A percentile compares a stretch with the other conserved stretches of the same genome.
Conservation (phyloP, 2,329 filamentous ascomycete species). For the Colletotrichum theobromicola region DNA sequence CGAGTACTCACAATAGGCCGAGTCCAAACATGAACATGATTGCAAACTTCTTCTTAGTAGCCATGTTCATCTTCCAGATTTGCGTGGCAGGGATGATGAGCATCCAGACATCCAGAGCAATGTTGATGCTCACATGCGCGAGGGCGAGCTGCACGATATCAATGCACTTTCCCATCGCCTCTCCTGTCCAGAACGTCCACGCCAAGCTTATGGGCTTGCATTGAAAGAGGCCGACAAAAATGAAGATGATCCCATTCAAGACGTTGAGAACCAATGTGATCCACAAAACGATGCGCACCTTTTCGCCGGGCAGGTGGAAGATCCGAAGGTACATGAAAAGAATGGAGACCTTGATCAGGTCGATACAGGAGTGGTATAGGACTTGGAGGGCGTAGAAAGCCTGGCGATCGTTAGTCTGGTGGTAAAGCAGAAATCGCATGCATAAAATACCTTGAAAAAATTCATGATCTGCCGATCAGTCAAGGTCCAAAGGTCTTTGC, state of each 20-base stretch:
- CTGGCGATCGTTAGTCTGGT: neutral
- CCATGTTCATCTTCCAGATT: conserved; percentile 5
- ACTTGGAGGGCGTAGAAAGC: neutral
- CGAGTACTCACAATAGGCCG: conserved; percentile 3
- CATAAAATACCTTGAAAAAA: neutral
- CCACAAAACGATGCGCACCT: conserved; percentile 4
- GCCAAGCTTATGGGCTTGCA: conserved; percentile 1
- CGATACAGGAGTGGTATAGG: conserved; percentile 6
- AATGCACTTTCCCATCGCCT: neutral
- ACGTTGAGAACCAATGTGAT: neutral
- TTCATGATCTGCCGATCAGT: neutral
- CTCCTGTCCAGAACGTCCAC: conserved; percentile 7
- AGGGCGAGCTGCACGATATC: neutral
- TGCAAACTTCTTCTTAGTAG: neutral
- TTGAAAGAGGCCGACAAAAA: neutral
- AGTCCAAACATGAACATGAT: conserved; percentile 12
- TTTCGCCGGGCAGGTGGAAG: conserved; percentile 11
- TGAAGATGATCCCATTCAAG: neutral
- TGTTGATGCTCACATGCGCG: conserved; percentile 3
- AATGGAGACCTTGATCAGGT: conserved; percentile 12
- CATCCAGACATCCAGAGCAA: conserved; percentile 9
- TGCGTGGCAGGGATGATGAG: neutral
- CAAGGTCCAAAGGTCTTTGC: conserved; percentile 11
- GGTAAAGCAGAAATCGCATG: rapidly evolving
- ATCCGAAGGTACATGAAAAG: conserved; percentile 19